Conservation (phyloP, 768 basidiomycete genomes). For the Mycena crocata region DNA sequence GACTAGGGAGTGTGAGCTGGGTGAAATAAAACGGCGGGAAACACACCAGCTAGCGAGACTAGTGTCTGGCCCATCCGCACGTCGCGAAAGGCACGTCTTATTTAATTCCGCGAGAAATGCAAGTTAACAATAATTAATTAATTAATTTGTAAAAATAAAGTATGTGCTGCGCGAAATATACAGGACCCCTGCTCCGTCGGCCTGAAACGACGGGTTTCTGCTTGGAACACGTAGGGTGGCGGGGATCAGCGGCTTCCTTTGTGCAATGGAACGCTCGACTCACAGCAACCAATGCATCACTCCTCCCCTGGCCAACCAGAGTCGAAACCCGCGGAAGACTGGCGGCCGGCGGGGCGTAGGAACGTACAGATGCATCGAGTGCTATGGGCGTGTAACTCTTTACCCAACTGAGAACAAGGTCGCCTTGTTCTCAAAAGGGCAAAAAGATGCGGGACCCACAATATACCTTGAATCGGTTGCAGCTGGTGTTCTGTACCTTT, state of each 20-base stretch:
- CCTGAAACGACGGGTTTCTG: background rate
- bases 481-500: constrained; percentile 2
- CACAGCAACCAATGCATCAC: constrained; percentile 4
- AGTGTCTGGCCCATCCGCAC: background rate
- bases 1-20: constrained; percentile 37
- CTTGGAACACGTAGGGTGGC: background rate
- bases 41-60: constrained; percentile 4
- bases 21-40: constrained; percentile 34
- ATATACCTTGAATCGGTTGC: constrained; percentile 6
- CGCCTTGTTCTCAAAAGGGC: constrained; percentile 15
- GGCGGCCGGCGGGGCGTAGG: background rate
- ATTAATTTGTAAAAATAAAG: too few relatives aligned
- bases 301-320: background rate
- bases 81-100: too few relatives aligned
- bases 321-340: background rate
- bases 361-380: constrained; percentile 3
- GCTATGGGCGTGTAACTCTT: background rate
- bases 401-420: background rate
- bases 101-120: too few relatives aligned
- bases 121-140: too few relatives aligned
- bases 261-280: constrained; percentile 1
- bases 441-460: constrained; percentile 11
- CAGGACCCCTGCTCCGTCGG: background rate
- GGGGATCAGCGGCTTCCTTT: constrained; percentile 14
- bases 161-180: background rate